These are phyloP conservation scores for Clarireedia hainanense DNA, from an alignment of 2,329 filamentous ascomycete genomes.

Conservation along the genomic window DNA sequence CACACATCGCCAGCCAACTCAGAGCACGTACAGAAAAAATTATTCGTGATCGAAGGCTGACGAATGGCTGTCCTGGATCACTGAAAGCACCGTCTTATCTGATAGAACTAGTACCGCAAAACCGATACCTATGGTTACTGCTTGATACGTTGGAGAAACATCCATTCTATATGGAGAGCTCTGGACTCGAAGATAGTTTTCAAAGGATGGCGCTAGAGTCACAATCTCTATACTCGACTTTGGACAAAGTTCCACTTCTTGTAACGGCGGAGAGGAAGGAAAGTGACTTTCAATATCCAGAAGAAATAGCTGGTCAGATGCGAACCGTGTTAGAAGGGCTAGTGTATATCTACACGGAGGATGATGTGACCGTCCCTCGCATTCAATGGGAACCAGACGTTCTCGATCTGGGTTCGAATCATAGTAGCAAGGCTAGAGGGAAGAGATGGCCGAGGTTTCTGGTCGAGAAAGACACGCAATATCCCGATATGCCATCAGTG, in stretches of 20 bases:
- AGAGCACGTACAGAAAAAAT: not conserved
- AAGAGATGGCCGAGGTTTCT: not conserved
- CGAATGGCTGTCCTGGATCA: not conserved
- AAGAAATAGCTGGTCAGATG: not conserved
- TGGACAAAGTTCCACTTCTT: no score
- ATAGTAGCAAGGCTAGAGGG: no score
- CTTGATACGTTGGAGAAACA: not conserved
- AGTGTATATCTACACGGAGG: slow-evolving; percentile 1
- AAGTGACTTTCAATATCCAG: not conserved
- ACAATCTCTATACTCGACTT: not conserved
- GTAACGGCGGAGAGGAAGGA: no score
- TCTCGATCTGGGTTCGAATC: no score
- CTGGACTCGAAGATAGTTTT: not conserved
- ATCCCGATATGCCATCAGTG: no score
- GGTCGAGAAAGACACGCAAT: not conserved
- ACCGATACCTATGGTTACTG: slow-evolving; percentile 1
- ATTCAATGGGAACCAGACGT: not conserved
- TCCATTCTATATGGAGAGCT: not conserved
- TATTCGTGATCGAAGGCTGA: not conserved
- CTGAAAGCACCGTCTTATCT: not conserved
- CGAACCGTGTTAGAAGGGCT: not conserved
- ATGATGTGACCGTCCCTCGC: not conserved
- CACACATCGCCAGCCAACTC: not conserved
- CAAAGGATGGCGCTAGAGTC: not conserved
- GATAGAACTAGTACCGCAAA: not conserved